Evolutionary conservation across 345 rosid species (phyloP).

Genomic region (Gossypium arboreum): DNA sequence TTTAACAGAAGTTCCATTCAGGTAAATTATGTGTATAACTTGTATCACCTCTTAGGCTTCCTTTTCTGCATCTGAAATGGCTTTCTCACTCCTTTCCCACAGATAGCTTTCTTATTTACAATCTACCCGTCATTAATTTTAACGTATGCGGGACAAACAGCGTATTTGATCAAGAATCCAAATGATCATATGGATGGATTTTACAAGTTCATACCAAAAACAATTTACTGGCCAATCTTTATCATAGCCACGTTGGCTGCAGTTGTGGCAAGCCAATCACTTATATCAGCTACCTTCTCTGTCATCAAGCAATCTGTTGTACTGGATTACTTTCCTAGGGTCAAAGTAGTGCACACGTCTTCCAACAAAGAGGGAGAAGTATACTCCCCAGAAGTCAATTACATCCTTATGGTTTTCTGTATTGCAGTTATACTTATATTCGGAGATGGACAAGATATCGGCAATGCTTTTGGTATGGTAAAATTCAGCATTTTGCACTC

Average conservation of each 20-base stretch:
- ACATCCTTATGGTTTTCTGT: slow-evolving; percentile 80
- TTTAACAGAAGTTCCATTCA: slow-evolving; percentile 59
- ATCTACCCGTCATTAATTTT: slow-evolving; percentile 82
- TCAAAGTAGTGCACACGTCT: slow-evolving; percentile 85
- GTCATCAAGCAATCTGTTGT: slow-evolving; percentile 86
- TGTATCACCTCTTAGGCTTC: background rate
- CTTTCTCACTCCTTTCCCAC: slow-evolving; percentile 25
- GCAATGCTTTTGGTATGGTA: slow-evolving; percentile 72
- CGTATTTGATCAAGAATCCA: slow-evolving; percentile 67
- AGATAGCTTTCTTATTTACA: slow-evolving; percentile 64
- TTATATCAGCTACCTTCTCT: slow-evolving; percentile 88
- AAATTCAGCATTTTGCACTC: background rate
- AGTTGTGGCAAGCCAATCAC: slow-evolving; percentile 79
- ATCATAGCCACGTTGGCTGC: slow-evolving; percentile 71
- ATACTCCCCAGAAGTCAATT: slow-evolving; percentile 84
- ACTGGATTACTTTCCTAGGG: slow-evolving; percentile 82
- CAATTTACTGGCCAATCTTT: slow-evolving; percentile 82
- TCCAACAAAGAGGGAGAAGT: slow-evolving; percentile 77
- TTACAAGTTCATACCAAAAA: slow-evolving; percentile 68
- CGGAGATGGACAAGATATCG: slow-evolving; percentile 77
- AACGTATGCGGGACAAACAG: slow-evolving; percentile 90
- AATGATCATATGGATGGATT: slow-evolving; percentile 64
- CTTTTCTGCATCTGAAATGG: background rate
- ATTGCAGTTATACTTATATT: slow-evolving; percentile 71
- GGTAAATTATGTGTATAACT: slow-evolving; percentile 23